These are phyloP conservation scores for Alternaria rosae DNA, from an alignment of 2,329 filamentous ascomycete genomes.

Conservation along the genomic window DNA sequence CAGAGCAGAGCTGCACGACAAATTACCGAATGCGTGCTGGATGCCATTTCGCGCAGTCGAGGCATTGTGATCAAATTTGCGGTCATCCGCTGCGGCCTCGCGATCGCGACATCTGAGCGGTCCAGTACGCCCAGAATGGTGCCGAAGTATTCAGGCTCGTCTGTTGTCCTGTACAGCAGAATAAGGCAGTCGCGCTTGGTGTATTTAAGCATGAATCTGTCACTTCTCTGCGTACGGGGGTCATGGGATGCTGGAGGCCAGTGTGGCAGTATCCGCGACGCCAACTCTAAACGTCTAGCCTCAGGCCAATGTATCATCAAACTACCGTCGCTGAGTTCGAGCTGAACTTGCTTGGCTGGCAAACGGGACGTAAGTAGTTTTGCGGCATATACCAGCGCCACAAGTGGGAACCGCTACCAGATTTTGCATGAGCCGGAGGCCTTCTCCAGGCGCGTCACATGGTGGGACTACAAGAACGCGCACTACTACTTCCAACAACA, in stretches of 20 bases:
- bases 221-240: not conserved
- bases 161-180: not conserved
- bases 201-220: not conserved
- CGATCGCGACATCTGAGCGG: not conserved
- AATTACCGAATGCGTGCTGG: slow-evolving; percentile 9
- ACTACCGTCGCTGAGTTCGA: slow-evolving; percentile 31
- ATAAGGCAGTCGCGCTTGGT: not conserved
- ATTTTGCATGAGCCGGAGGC: slow-evolving; percentile 39
- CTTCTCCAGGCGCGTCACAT: slow-evolving; percentile 45
- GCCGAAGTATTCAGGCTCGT: not conserved
- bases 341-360: slow-evolving; percentile 37
- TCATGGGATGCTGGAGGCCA: slow-evolving; percentile 6
- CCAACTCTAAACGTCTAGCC: slow-evolving; percentile 22
- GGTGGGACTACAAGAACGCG: slow-evolving; percentile 41
- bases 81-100: not conserved
- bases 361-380: slow-evolving; percentile 41
- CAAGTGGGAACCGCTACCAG: slow-evolving; percentile 44
- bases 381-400: slow-evolving; percentile 45
- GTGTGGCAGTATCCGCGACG: slow-evolving; percentile 13
- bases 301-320: slow-evolving; percentile 28
- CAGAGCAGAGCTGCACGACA: slow-evolving; percentile 24
- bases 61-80: slow-evolving; percentile 6
- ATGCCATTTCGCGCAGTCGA: slow-evolving; percentile 8
- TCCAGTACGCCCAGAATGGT: slow-evolving; percentile 5
- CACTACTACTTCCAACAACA: slow-evolving; percentile 32